Evolutionary conservation across 1,284 basidiomycete species (phyloP).

Genomic region (Phylloporus sp.): DNA sequence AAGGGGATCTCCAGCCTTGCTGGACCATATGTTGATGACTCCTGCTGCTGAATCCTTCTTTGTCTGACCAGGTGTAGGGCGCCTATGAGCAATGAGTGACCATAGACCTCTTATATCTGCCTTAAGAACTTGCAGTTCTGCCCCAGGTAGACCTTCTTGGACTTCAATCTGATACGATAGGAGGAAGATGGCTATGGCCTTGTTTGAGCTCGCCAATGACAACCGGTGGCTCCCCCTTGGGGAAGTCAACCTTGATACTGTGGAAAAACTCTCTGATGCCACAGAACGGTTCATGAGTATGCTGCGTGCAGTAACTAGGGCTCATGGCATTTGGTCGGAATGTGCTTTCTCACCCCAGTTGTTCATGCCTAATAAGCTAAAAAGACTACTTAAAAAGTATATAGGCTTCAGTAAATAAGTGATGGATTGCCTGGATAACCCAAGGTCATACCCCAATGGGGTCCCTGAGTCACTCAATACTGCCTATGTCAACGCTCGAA

Average conservation of each 20-base stretch:
- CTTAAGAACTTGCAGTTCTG: too few species aligned
- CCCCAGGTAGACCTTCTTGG: neutral
- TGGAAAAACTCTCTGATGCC: neutral
- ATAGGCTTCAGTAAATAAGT: too few species aligned
- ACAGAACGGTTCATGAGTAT: too few species aligned
- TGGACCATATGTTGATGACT: neutral
- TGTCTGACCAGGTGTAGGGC: neutral
- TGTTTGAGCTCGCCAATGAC: neutral
- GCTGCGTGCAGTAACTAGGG: too few species aligned
- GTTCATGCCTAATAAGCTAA: too few species aligned
- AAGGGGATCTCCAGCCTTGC: neutral
- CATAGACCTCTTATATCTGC: neutral
- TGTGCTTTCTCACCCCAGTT: too few species aligned
- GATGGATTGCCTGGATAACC: too few species aligned
- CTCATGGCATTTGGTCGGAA: too few species aligned
- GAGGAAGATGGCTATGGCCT: neutral
- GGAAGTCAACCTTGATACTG: neutral
- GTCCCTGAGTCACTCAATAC: too few species aligned
- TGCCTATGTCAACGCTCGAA: neutral
- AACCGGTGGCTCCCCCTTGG: neutral
- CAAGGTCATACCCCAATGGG: too few species aligned
- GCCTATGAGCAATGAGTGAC: neutral
- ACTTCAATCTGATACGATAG: neutral
- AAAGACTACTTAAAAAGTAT: too few species aligned
- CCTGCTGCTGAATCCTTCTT: too few species aligned